Evolutionary conservation across 495 filamentous ascomycete genomes (phyloP).

Genomic region (Neurospora tetraspora): DNA sequence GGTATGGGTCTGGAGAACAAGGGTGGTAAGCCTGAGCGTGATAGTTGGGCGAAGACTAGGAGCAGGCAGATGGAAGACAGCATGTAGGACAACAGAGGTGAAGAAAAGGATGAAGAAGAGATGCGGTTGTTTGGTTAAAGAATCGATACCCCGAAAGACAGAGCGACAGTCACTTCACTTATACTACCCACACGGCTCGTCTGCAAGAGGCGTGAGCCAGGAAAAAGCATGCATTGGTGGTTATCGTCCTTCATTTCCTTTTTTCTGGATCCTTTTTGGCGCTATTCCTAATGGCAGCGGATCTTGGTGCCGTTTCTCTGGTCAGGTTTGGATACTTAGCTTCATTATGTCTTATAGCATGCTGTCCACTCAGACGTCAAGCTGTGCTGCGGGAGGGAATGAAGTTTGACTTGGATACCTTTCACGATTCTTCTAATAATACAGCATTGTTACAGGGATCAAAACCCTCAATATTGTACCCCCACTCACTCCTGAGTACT

Average conservation of each 20-base stretch:
- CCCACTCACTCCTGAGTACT: not conserved
- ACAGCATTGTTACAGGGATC: not conserved
- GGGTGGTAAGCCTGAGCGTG: slow-evolving; percentile 50
- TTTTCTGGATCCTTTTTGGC: not conserved
- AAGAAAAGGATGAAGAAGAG: not conserved
- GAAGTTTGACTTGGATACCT: not conserved
- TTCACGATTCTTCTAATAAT: not conserved
- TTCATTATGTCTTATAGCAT: not conserved
- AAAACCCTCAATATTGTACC: not conserved
- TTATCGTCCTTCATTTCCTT: not conserved
- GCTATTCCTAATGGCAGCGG: not conserved
- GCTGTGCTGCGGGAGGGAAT: not conserved
- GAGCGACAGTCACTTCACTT: not conserved
- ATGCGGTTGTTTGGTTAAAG: not conserved
- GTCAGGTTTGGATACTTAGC: not conserved
- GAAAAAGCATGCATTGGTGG: not conserved
- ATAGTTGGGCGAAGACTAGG: slow-evolving; percentile 55
- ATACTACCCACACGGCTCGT: not conserved
- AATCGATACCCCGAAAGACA: slow-evolving; percentile 6
- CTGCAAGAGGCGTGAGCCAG: not conserved
- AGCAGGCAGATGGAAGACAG: slow-evolving; percentile 64
- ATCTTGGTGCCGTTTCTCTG: not conserved
- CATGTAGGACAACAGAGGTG: slow-evolving; percentile 37
- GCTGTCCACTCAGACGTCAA: not conserved
- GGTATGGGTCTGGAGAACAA: slow-evolving; percentile 56